Evolutionary conservation across 768 basidiomycete genomes (phyloP).

Genomic region (Xerocomus brunneocitrinus): DNA sequence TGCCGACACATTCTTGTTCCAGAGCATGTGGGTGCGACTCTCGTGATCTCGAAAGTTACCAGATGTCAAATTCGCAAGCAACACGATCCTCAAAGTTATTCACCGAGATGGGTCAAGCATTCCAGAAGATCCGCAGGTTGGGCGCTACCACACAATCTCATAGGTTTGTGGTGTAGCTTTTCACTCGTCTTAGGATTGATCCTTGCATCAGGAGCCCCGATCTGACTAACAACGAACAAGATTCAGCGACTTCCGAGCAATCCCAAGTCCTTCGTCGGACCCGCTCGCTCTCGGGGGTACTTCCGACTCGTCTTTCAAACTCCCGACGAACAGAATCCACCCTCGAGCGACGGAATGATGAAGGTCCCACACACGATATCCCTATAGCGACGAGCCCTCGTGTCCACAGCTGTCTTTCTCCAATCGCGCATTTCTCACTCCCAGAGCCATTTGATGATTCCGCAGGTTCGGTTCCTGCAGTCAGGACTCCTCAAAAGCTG

Average conservation of each 20-base stretch:
- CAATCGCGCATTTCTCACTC: conserved; percentile 13
- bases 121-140: neutral
- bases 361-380: neutral
- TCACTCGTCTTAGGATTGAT: neutral
- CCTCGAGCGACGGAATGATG: neutral
- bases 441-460: conserved; percentile 6
- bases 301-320: neutral
- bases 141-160: neutral
- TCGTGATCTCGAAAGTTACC: neutral
- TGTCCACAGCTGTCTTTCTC: conserved; percentile 10
- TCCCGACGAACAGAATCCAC: conserved; percentile 2
- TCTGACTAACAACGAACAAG: neutral
- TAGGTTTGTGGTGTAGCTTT: conserved; percentile 6
- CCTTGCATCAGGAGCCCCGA: neutral
- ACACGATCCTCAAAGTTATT: neutral
- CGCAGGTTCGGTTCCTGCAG: neutral
- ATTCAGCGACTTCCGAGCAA: neutral
- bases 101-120: neutral
- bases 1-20: neutral
- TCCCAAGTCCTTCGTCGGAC: neutral
- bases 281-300: neutral
- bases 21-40: neutral
- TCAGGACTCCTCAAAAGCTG: neutral
- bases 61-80: neutral
- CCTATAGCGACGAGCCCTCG: neutral